Evolutionary conservation across 2,329 filamentous ascomycete genomes (phyloP), one percentile per base, ranked within the genome.

Genomic region (Macroventuria anomochaeta): DNA sequence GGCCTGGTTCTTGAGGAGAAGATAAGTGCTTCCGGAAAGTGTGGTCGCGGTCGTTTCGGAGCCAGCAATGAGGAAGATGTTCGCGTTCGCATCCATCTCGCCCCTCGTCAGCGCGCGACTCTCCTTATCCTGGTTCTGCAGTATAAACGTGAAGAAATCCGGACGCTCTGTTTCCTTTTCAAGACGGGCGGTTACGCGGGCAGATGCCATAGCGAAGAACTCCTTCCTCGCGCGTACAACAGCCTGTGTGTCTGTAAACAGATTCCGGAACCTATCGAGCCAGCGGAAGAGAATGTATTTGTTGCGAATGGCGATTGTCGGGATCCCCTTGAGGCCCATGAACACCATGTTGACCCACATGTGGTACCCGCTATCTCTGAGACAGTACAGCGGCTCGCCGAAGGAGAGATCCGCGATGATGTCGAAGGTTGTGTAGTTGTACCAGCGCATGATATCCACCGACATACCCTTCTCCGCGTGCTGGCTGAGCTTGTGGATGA

Each of bases 11-110:
- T 38, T 54, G 18, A 78, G 61, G 0, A 83, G 65, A 0, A 77
- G 67, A 46, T 74, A 81, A 0, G 77, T 78, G 0, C 70, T 63
- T 1, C 79, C 79, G 0, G 71, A 64, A 2, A 82, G 63, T 2
- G 75, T 62, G 0, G 79, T 79, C 0, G 79, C 79, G 0, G 78
- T 81, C 0, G 80, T 81, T 47, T 81, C 79, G 4, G 71, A 75
- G 0, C 79, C 80, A 0, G 76, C 79, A 2, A 73, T 50, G 5
- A 79, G 65, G 32, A 79, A 64, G 1, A 70, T 42, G 4, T 64
- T 51, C 1, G 69, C 62, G 33, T 74, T 77, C 3, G 61, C 43
- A 33, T 73, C 62, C 34, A 80, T 72, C 39, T 79, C 75, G 1
- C 51, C 61, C 8, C 57, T 52, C 0, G 62, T 59, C 12, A 73